phyloP scores from a whole-genome alignment of 2,329 filamentous ascomycete species.

The Fusarium redolens region DNA sequence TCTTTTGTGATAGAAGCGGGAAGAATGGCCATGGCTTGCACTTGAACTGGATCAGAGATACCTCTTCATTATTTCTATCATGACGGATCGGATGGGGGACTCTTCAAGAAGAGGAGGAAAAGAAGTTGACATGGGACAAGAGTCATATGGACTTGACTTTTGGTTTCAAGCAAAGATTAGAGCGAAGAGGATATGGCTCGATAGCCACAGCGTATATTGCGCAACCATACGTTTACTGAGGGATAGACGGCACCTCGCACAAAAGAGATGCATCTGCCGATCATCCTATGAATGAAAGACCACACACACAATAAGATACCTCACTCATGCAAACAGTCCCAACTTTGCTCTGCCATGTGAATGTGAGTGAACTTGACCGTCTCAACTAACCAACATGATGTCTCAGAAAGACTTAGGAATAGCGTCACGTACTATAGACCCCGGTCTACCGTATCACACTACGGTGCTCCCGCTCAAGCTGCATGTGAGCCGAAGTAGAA shows the following conservation, averaged over 20 bases:
- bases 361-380: not conserved
- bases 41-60: slow-evolving; percentile 40
- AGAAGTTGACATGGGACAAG: not conserved
- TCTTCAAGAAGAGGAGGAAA: not conserved
- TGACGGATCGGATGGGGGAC: slow-evolving; percentile 12
- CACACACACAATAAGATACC: slow-evolving; percentile 27
- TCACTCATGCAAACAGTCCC: slow-evolving; percentile 10
- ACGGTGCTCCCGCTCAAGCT: slow-evolving; percentile 7
- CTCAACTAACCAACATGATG: not conserved
- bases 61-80: slow-evolving; percentile 31
- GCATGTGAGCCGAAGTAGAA: slow-evolving; percentile 17
- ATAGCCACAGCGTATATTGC: slow-evolving; percentile 33
- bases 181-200: slow-evolving; percentile 32
- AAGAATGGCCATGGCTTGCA: slow-evolving; percentile 38
- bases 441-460: not conserved
- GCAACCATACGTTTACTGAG: slow-evolving; percentile 38
- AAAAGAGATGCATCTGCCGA: slow-evolving; percentile 33
- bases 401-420: not conserved
- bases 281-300: slow-evolving; percentile 38
- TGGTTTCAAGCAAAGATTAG: slow-evolving; percentile 17
- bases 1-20: slow-evolving; percentile 44
- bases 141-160: slow-evolving; percentile 10
- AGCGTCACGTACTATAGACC: not conserved
- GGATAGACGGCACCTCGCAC: slow-evolving; percentile 35
- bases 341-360: not conserved